Conservation (phyloP, 1,284 basidiomycete species). For the Puccinia horiana region DNA sequence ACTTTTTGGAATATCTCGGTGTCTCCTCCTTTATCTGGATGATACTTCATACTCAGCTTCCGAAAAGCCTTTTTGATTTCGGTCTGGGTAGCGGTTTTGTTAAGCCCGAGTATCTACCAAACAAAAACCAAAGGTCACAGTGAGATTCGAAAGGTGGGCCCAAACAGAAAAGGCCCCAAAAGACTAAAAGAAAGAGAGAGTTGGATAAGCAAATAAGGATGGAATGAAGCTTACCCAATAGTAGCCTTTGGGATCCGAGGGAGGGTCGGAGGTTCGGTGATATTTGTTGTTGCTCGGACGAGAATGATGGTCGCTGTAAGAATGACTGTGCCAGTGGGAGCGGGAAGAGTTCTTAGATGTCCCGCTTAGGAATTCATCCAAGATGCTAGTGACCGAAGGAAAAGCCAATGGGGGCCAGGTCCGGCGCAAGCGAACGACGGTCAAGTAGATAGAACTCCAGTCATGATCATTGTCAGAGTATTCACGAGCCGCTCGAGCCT, state of each 20-base stretch:
- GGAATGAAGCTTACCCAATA: neutral
- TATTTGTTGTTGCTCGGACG: neutral
- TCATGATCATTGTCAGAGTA: too few species aligned
- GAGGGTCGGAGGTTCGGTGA: neutral
- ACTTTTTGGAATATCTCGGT: neutral
- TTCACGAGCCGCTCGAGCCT: neutral
- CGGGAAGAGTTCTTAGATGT: neutral
- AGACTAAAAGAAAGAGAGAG: neutral
- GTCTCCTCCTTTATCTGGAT: conserved; percentile 21
- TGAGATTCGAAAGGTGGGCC: neutral
- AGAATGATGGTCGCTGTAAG: too few species aligned
- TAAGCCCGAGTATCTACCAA: conserved; percentile 87
- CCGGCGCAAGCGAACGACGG: neutral
- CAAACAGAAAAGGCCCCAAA: neutral
- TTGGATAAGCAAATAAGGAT: neutral
- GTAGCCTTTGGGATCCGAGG: neutral
- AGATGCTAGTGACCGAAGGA: neutral
- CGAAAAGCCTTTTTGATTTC: conserved; percentile 99
- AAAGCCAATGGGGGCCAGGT: neutral
- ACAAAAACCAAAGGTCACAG: conserved; percentile 62
- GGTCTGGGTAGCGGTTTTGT: conserved; percentile 74
- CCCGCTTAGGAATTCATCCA: neutral
- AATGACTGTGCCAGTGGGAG: neutral
- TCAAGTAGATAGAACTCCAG: neutral
- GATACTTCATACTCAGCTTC: conserved; percentile 63